These are phyloP conservation scores for Teratosphaeriaceae sp. DNA, from an alignment of 2,329 filamentous ascomycete genomes.

Conservation along the genomic window DNA sequence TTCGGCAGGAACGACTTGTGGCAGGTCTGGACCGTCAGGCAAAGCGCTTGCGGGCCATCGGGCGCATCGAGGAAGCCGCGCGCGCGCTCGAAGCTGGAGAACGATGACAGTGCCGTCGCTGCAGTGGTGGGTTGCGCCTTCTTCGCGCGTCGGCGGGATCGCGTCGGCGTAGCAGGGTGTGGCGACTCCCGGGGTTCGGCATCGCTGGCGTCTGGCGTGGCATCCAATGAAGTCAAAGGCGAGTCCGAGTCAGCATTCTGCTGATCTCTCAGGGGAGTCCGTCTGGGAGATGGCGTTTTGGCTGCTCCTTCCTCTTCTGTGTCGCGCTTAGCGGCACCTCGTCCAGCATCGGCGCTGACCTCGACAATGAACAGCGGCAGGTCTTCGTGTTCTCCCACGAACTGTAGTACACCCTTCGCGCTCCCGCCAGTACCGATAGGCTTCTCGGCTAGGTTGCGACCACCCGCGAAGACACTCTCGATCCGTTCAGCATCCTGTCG, in stretches of 20 bases:
- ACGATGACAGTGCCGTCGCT: not conserved
- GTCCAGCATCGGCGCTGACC: slow-evolving; percentile 11
- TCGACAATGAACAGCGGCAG: slow-evolving; percentile 29
- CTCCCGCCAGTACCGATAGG: slow-evolving; percentile 15
- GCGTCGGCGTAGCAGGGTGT: not conserved
- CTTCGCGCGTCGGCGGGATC: not conserved
- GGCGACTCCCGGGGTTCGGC: not conserved
- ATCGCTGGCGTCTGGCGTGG: slow-evolving; percentile 3
- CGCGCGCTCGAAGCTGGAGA: not conserved
- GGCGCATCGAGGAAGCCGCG: slow-evolving; percentile 2
- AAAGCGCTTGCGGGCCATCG: slow-evolving; percentile 15
- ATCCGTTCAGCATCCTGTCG: slow-evolving; percentile 15
- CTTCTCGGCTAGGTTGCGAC: slow-evolving; percentile 15
- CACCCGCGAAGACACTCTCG: slow-evolving; percentile 11
- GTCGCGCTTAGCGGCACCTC: too few relatives aligned
- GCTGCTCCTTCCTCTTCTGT: too few relatives aligned
- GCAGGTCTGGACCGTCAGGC: slow-evolving; percentile 21
- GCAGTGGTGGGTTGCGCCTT: not conserved
- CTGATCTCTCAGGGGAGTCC: not conserved
- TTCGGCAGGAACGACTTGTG: slow-evolving; percentile 15
- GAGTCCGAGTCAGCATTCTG: not conserved
- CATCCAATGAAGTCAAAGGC: slow-evolving; percentile 9
- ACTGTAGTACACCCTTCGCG: slow-evolving; percentile 19
- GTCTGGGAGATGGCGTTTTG: not conserved
- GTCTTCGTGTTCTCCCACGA: slow-evolving; percentile 25